Conservation (phyloP, 805 yeast genomes). For the Monosporozyma siamensis region DNA sequence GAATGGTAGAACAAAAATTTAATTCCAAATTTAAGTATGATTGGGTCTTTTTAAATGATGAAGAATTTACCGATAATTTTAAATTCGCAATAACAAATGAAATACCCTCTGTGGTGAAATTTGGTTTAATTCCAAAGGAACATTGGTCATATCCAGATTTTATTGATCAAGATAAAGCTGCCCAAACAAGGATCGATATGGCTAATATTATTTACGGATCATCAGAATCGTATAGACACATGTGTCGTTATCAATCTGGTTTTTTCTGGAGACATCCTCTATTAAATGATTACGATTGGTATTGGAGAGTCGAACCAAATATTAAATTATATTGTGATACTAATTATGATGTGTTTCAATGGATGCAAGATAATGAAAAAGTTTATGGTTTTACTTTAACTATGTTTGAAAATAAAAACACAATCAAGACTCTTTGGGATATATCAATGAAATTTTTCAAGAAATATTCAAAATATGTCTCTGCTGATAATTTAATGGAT, state of each 20-base stretch:
- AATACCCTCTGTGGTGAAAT: conserved; percentile 48
- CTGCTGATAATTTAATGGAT: conserved; percentile 53
- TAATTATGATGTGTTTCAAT: conserved; percentile 70
- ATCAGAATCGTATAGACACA: conserved; percentile 54
- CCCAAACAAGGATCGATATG: conserved; percentile 33
- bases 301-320: conserved; percentile 91
- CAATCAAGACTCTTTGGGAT: conserved; percentile 73
- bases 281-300: conserved; percentile 30
- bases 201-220: conserved; percentile 46
- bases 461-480: conserved; percentile 48
- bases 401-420: conserved; percentile 55
- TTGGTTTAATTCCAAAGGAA: conserved; percentile 48
- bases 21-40: conserved; percentile 54
- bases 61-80: conserved; percentile 49
- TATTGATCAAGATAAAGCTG: conserved; percentile 47
- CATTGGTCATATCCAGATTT: conserved; percentile 65
- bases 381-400: conserved; percentile 71
- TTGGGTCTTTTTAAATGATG: conserved; percentile 71
- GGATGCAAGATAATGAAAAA: conserved; percentile 66
- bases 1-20: conserved; percentile 54
- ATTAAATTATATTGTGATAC: conserved; percentile 67
- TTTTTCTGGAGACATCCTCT: conserved; percentile 48
- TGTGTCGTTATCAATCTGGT: conserved; percentile 42
- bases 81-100: conserved; percentile 34
- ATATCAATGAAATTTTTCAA: conserved; percentile 55